Percentiles rank a stretch among this genome's conserved stretches.
phyloP scores from a whole-genome alignment of 1,284 basidiomycete genomes.

The Exobasidium cylindrosporum region DNA sequence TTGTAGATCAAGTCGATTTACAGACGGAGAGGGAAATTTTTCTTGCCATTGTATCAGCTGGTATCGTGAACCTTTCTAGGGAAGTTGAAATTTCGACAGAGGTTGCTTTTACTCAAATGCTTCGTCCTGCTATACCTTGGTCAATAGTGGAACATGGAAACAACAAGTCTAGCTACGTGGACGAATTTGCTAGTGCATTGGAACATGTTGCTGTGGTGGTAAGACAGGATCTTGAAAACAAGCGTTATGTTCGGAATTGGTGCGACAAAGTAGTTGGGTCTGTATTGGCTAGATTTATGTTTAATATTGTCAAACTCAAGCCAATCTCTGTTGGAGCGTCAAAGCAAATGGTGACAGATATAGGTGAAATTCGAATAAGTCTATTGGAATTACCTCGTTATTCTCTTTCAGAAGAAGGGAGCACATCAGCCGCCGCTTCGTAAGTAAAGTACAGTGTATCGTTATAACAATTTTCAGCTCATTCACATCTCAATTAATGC shows the following conservation, averaged over 20 bases:
- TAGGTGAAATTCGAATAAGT: slow-evolving; percentile 29
- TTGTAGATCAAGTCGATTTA: slow-evolving; percentile 74
- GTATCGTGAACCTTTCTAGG: slow-evolving; percentile 36
- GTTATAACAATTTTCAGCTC: not conserved
- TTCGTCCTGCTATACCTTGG: slow-evolving; percentile 45
- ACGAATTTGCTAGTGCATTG: slow-evolving; percentile 40
- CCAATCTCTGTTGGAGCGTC: slow-evolving; percentile 33
- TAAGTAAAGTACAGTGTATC: too few relatives aligned
- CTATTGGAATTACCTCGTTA: slow-evolving; percentile 46
- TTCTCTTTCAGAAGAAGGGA: slow-evolving; percentile 61
- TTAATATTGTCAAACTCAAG: slow-evolving; percentile 38
- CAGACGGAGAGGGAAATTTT: slow-evolving; percentile 84
- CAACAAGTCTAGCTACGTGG: slow-evolving; percentile 39
- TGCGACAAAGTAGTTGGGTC: slow-evolving; percentile 46
- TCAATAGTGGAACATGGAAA: slow-evolving; percentile 22
- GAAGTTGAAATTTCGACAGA: slow-evolving; percentile 41
- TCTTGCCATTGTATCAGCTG: slow-evolving; percentile 40
- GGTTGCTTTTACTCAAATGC: slow-evolving; percentile 43
- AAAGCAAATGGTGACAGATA: slow-evolving; percentile 41
- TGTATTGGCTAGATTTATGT: slow-evolving; percentile 30
- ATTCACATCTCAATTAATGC: not conserved
- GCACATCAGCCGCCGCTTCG: slow-evolving; percentile 62
- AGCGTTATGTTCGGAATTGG: slow-evolving; percentile 49
- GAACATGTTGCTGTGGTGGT: slow-evolving; percentile 49
- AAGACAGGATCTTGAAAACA: slow-evolving; percentile 51